Percentiles rank a stretch among this genome's conserved stretches.
These are phyloP conservation scores for Penicillium nucicola DNA, from an alignment of 495 filamentous ascomycete genomes.

Conservation along the genomic window DNA sequence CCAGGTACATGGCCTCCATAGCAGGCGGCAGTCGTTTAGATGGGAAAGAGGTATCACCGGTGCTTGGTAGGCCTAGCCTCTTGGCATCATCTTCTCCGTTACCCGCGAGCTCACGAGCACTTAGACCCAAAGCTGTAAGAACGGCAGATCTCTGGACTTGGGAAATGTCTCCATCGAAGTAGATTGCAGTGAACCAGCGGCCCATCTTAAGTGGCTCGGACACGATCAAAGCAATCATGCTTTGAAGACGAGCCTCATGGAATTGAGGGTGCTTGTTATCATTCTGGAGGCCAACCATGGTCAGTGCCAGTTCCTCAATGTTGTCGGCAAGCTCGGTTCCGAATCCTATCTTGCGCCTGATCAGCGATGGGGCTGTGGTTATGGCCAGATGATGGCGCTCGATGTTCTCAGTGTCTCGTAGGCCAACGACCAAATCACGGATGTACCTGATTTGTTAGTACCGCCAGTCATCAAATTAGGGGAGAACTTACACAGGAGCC, in stretches of 20 bases:
- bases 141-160: constrained; percentile 77
- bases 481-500: constrained; percentile 67
- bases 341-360: constrained; percentile 82
- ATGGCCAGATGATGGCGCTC: constrained; percentile 82
- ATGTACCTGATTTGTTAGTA: constrained; percentile 61
- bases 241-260: constrained; percentile 71
- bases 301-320: constrained; percentile 71
- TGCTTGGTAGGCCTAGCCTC: constrained; percentile 32
- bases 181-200: constrained; percentile 76
- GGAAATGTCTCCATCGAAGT: constrained; percentile 90
- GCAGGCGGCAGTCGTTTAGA: constrained; percentile 65
- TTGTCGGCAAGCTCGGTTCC: constrained; percentile 86
- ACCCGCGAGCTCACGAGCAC: constrained; percentile 85
- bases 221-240: constrained; percentile 78
- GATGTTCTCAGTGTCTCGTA: constrained; percentile 78
- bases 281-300: constrained; percentile 77
- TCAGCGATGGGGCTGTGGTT: constrained; percentile 69
- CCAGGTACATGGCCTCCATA: constrained; percentile 48
- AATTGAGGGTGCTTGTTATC: constrained; percentile 59
- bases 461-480: neutral
- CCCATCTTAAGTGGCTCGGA: constrained; percentile 75
- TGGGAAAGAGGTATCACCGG: constrained; percentile 58
- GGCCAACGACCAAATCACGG: constrained; percentile 73
- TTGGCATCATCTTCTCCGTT: constrained; percentile 61
- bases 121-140: constrained; percentile 76